Conservation (phyloP, 177 flowering plant genomes). For the Vitis hybrid region DNA sequence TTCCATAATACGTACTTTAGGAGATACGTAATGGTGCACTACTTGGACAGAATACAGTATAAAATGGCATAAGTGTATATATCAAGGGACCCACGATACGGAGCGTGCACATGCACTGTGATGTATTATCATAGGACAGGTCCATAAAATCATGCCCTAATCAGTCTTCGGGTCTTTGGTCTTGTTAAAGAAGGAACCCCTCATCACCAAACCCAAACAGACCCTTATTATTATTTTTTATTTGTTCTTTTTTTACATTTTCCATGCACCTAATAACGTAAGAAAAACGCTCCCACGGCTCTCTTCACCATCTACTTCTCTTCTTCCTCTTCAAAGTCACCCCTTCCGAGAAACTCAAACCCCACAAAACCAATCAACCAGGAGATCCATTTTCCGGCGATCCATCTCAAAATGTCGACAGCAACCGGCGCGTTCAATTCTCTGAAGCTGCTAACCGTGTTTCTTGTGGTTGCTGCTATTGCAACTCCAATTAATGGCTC, state of each 20-base stretch:
- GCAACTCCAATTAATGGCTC: conserved; percentile 3
- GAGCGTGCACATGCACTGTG: no score
- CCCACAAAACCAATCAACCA: neutral
- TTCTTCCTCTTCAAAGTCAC: neutral
- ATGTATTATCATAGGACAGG: no score
- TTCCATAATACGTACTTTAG: no score
- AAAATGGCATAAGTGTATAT: no score
- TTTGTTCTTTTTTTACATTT: neutral
- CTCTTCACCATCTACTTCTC: no score
- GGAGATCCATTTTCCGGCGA: neutral
- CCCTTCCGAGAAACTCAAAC: neutral
- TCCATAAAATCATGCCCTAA: no score
- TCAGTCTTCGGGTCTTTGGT: no score
- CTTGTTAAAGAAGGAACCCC: no score
- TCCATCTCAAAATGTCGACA: conserved; percentile 1
- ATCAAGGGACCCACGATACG: no score
- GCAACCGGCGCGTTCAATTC: neutral
- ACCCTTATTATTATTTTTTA: neutral
- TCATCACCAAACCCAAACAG: neutral
- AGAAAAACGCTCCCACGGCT: neutral
- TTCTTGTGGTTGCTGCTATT: conserved; percentile 6
- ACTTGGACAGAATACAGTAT: no score
- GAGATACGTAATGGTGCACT: no score
- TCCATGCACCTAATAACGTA: conserved; percentile 19
- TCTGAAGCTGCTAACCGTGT: neutral